Conservation (phyloP, 2,329 filamentous ascomycete genomes). For the Trichophyton mentagrophytes region DNA sequence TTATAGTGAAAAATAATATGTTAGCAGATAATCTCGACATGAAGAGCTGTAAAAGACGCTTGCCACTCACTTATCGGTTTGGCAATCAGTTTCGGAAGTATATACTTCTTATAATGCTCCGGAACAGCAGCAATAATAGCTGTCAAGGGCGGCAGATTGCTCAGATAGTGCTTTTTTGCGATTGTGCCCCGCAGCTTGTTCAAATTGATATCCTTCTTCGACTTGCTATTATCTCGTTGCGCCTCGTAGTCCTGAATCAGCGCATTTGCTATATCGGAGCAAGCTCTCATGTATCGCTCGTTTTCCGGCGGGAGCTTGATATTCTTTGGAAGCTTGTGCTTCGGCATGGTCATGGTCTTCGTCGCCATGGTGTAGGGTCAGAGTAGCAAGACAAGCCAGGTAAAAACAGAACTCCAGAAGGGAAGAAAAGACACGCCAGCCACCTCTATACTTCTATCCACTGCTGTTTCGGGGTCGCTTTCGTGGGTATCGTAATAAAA, state of each 20-base stretch:
- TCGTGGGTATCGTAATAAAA: neutral
- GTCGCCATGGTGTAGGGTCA: constrained; percentile 43
- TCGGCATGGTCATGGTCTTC: constrained; percentile 40
- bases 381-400: too few species aligned
- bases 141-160: constrained; percentile 77
- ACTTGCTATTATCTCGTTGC: constrained; percentile 56
- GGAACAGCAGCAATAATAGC: constrained; percentile 96
- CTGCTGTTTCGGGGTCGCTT: neutral
- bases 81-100: constrained; percentile 86
- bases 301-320: constrained; percentile 73
- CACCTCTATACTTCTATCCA: neutral
- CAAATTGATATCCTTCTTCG: constrained; percentile 79
- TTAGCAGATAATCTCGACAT: neutral
- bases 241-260: constrained; percentile 91
- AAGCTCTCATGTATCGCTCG: constrained; percentile 85
- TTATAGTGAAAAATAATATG: neutral
- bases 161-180: constrained; percentile 82
- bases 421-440: neutral
- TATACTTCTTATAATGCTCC: constrained; percentile 99
- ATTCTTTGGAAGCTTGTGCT: constrained; percentile 49
- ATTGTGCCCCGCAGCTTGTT: constrained; percentile 78
- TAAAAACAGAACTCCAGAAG: too few species aligned
- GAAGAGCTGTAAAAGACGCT: neutral
- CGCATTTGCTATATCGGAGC: constrained; percentile 85
- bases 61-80: constrained; percentile 69